Conservation (phyloP, 1,139 yeast genomes). For the Geotrichum fermentans region DNA sequence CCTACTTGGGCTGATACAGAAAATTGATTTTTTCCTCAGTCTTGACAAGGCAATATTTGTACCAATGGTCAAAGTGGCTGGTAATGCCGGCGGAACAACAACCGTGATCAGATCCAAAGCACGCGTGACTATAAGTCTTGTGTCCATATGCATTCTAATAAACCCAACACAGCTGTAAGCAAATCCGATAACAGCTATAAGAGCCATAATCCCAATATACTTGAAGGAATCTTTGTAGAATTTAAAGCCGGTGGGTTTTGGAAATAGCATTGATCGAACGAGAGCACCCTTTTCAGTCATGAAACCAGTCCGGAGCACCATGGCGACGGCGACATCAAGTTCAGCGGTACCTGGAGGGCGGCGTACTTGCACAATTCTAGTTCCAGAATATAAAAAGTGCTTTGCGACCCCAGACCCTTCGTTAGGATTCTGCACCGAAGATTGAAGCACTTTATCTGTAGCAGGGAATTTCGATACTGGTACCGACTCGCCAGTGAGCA, state of each 20-base stretch:
- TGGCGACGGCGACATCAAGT: conserved; percentile 67
- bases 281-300: conserved; percentile 94
- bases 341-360: conserved; percentile 24
- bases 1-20: conserved; percentile 88
- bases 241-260: conserved; percentile 89
- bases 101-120: conserved; percentile 92
- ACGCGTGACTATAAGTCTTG: conserved; percentile 67
- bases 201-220: conserved; percentile 90
- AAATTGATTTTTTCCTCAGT: conserved; percentile 61
- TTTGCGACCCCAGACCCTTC: conserved; percentile 55
- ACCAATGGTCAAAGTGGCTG: conserved; percentile 95
- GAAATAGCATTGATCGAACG: conserved; percentile 91
- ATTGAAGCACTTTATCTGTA: conserved; percentile 53
- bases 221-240: conserved; percentile 91
- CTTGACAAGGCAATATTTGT: conserved; percentile 85
- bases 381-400: conserved; percentile 80
- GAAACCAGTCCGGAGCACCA: conserved; percentile 87
- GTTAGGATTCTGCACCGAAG: conserved; percentile 36
- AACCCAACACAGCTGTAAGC: conserved; percentile 78
- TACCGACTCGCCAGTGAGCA: conserved; percentile 96
- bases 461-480: conserved; percentile 84
- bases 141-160: conserved; percentile 66
- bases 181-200: conserved; percentile 81
- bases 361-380: conserved; percentile 78
- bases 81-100: conserved; percentile 97